Base-by-base conservation (phyloP, 139 green algal genomes). In the Astrephomene gubernaculifera region DNA sequence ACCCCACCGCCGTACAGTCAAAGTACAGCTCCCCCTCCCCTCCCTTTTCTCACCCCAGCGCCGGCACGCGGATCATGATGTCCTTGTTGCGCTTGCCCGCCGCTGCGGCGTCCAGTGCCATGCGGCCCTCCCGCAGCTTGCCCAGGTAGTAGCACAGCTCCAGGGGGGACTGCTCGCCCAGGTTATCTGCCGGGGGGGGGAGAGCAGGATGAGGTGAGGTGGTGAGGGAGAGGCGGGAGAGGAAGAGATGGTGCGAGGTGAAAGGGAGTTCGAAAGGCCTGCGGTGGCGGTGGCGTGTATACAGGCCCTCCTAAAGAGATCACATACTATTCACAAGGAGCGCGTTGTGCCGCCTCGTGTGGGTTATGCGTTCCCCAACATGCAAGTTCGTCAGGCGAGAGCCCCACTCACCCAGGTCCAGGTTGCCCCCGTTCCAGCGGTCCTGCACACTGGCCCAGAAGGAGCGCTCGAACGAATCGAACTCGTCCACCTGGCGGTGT, bases 71-170 rank as follows among this genome's bases (percentile, higher is more conserved):
- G 44, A 74, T 53, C 61, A 65, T 41, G 41, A 14, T 74, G 78
- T 74, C 78, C 27, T 64, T 69, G 49, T 83, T 17, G 25, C 29
- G 38, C 22, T 38, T 54, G 27, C 8, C 44, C 17, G 63, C 12
- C 27, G 44, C 63, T 27, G n/a, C 33, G 2, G 31, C 17, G 52
- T 80, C 4, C 33, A 81, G 73, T 22, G 52, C 19, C 73, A 81
- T 81, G 73, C 24, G 19, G 35, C 27, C 22, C 73, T 81, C 73
- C 2, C 49, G 45, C 45, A 86, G 79, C 65, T 78, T 78, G 45
- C 79, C 79, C 45, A 86, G 33, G 79, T 45, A 86, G 65, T 79
- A 74, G 79, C 79, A 86, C 6, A 52, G 41, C 79, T 86, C 79
- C 79, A 86, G 64, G 22, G 49, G 49, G 33, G 57, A 79, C 14